Percentiles rank a stretch among this genome's conserved stretches.
phyloP scores from a whole-genome alignment of 371 early-diverging fungal species.

The Rhizopus delemar region DNA sequence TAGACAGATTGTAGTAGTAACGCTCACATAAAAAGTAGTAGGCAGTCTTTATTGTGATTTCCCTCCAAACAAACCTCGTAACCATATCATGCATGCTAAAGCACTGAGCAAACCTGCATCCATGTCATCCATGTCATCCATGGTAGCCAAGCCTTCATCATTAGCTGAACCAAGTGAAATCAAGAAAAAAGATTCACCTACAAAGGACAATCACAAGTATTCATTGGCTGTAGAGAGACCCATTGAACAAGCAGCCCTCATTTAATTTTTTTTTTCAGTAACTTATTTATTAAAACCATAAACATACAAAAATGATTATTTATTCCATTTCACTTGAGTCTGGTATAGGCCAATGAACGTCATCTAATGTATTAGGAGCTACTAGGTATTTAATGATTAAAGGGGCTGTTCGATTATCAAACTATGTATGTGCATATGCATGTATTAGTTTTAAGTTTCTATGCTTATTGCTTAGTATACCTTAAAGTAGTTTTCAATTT shows the following conservation, averaged over 20 bases:
- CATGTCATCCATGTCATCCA: background rate
- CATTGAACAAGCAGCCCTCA: background rate
- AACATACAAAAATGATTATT: background rate
- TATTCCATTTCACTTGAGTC: background rate
- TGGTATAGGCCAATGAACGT: conserved; percentile 2
- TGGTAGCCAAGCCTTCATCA: background rate
- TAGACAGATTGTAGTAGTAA: too few species aligned
- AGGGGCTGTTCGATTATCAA: conserved; percentile 4
- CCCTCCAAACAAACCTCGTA: background rate
- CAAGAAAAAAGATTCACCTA: background rate
- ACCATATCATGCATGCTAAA: background rate
- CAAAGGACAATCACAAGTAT: conserved; percentile 1
- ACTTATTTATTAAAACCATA: background rate
- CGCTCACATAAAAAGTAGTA: background rate
- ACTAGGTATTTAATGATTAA: conserved; percentile 16
- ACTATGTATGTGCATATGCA: background rate
- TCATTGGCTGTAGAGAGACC: conserved; percentile 3
- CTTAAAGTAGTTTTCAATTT: conserved; percentile 14
- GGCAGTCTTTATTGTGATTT: conserved; percentile 13
- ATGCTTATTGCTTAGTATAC: background rate
- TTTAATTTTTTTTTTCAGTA: background rate
- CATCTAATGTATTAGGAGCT: conserved; percentile 19
- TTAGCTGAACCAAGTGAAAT: background rate
- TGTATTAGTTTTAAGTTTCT: background rate
- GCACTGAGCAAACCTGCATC: background rate